phyloP scores from a whole-genome alignment of 805 yeast genomes.

The Torulaspora franciscae region DNA sequence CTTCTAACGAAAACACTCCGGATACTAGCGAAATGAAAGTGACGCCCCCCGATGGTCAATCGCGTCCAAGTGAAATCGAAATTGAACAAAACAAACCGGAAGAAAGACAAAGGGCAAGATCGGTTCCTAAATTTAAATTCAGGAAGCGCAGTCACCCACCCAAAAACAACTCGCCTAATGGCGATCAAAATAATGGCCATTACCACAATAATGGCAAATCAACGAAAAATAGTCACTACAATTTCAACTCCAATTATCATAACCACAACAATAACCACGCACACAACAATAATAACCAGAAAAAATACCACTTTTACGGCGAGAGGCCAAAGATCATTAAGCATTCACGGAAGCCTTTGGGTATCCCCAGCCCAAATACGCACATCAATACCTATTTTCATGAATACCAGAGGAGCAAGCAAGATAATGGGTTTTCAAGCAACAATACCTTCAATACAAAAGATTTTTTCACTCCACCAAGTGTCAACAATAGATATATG shows the following conservation, averaged over 20 bases:
- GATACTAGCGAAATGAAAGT: background rate
- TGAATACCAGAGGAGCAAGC: slow-evolving; percentile 30
- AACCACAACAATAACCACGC: slow-evolving; percentile 13
- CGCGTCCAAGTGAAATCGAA: slow-evolving; percentile 2
- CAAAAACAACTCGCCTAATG: slow-evolving; percentile 6
- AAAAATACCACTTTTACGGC: slow-evolving; percentile 18
- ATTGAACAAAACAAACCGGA: background rate
- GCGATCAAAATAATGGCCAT: slow-evolving; percentile 3
- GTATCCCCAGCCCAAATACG: slow-evolving; percentile 55
- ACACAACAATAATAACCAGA: slow-evolving; percentile 15
- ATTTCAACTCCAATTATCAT: slow-evolving; percentile 8
- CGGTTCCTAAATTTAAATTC: slow-evolving; percentile 32
- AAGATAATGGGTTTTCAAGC: slow-evolving; percentile 14
- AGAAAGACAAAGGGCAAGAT: slow-evolving; percentile 24
- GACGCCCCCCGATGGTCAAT: background rate
- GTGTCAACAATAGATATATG: slow-evolving; percentile 66
- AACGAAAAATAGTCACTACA: slow-evolving; percentile 13
- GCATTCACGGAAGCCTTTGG: slow-evolving; percentile 53
- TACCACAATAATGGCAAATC: slow-evolving; percentile 4
- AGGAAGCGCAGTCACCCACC: slow-evolving; percentile 27
- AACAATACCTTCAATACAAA: slow-evolving; percentile 49
- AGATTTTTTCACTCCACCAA: slow-evolving; percentile 75
- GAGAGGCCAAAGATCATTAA: slow-evolving; percentile 30
- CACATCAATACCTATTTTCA: slow-evolving; percentile 40
- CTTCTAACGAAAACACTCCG: background rate